These are phyloP conservation scores for Phialocephala sp. DNA, from an alignment of 2,329 filamentous ascomycete genomes.

Conservation along the genomic window DNA sequence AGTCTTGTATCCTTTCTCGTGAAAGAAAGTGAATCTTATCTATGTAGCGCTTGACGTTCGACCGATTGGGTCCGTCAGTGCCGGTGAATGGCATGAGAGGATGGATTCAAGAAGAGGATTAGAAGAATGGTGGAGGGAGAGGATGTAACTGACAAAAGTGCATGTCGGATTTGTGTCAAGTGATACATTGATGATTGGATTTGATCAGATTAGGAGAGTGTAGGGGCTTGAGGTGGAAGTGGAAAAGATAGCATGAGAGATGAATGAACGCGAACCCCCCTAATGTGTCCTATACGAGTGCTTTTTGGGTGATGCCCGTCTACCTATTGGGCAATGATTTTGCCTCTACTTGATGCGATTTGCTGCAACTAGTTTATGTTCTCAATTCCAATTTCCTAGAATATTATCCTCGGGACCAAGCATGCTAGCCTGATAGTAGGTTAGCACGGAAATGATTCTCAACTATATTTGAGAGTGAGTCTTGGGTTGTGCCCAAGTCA, in stretches of 20 bases:
- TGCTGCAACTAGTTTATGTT: too few species aligned
- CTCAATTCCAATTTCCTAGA: too few species aligned
- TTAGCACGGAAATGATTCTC: too few species aligned
- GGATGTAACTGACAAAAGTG: constrained; percentile 8
- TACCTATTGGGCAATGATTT: too few species aligned
- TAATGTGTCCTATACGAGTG: constrained; percentile 27
- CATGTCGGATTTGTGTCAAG: constrained; percentile 26
- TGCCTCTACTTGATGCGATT: too few species aligned
- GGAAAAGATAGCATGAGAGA: constrained; percentile 24
- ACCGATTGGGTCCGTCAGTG: constrained; percentile 27
- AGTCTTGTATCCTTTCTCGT: constrained; percentile 27
- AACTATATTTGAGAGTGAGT: too few species aligned
- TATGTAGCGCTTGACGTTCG: constrained; percentile 24
- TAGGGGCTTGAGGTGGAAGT: constrained; percentile 23
- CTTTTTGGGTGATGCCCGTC: background rate
- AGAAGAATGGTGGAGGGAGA: constrained; percentile 18
- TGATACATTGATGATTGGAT: constrained; percentile 18
- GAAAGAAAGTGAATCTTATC: constrained; percentile 14
- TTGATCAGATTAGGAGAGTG: constrained; percentile 28
- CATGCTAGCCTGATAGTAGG: too few species aligned
- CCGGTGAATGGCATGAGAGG: constrained; percentile 20
- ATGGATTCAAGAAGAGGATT: constrained; percentile 14
- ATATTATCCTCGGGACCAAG: too few species aligned
- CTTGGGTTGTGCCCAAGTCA: too few species aligned
- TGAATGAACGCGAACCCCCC: constrained; percentile 33